Conservation (phyloP, 768 basidiomycete genomes). For the Cyclocybe aegerita region DNA sequence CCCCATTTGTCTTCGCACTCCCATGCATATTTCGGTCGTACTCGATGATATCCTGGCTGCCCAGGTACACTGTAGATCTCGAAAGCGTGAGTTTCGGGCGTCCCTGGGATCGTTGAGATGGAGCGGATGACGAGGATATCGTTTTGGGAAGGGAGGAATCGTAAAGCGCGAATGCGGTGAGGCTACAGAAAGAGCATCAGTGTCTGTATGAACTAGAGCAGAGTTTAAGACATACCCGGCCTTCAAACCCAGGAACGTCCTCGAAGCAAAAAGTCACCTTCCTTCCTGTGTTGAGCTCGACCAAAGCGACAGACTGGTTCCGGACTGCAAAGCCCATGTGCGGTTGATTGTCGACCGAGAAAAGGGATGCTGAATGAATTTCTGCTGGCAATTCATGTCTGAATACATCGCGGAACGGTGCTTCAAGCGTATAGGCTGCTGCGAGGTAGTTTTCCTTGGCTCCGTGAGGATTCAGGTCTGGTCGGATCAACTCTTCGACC, state of each 20-base stretch:
- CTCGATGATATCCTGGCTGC: constrained; percentile 9
- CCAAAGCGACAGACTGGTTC: neutral
- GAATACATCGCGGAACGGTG: constrained; percentile 28
- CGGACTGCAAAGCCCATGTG: constrained; percentile 17
- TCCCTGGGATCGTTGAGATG: constrained; percentile 15
- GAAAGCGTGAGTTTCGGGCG: constrained; percentile 21
- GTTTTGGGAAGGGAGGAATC: constrained; percentile 49
- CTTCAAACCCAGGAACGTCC: constrained; percentile 6
- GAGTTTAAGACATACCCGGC: constrained; percentile 18
- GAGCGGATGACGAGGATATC: constrained; percentile 52
- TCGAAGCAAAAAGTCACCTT: constrained; percentile 8
- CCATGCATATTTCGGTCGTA: constrained; percentile 11
- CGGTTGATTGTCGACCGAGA: constrained; percentile 15
- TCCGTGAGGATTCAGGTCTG: constrained; percentile 9
- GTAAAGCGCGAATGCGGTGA: constrained; percentile 51
- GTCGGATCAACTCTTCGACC: constrained; percentile 21
- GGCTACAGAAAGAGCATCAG: constrained; percentile 25
- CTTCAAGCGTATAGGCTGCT: neutral
- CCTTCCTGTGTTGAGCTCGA: constrained; percentile 2
- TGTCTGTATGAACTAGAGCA: neutral
- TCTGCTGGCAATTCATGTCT: constrained; percentile 37
- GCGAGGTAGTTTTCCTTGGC: constrained; percentile 3
- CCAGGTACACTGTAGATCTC: constrained; percentile 27
- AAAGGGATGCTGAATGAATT: constrained; percentile 31
- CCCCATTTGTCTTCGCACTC: constrained; percentile 10